These are phyloP conservation scores for Austroboletus olivaceoglutinosus DNA, from an alignment of 1,284 basidiomycete species.

Conservation along the genomic window DNA sequence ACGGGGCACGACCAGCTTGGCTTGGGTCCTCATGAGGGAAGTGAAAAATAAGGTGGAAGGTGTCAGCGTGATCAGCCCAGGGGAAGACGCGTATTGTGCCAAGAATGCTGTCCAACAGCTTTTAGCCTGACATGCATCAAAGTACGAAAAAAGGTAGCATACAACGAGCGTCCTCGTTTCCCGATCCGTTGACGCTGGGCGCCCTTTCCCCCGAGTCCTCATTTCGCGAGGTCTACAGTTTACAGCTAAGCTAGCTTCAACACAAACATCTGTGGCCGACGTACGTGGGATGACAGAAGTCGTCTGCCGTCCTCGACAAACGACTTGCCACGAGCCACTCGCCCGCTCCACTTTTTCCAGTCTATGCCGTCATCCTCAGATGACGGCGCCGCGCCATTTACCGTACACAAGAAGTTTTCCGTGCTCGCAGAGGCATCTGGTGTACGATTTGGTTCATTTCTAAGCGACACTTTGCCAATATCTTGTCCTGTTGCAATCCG, in stretches of 20 bases:
- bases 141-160: slow-evolving; percentile 18
- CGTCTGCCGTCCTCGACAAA: slow-evolving; percentile 44
- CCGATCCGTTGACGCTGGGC: neutral
- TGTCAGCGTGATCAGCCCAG: slow-evolving; percentile 60
- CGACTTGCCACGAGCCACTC: slow-evolving; percentile 45
- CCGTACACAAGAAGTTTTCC: slow-evolving; percentile 3
- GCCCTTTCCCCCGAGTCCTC: slow-evolving; percentile 1
- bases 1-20: slow-evolving; percentile 48
- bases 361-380: slow-evolving; percentile 30
- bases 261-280: slow-evolving; percentile 9
- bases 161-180: slow-evolving; percentile 40
- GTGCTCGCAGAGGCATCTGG: slow-evolving; percentile 11
- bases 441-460: slow-evolving; percentile 1
- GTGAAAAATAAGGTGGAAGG: slow-evolving; percentile 51
- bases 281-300: slow-evolving; percentile 38
- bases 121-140: neutral
- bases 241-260: slow-evolving; percentile 5
- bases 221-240: slow-evolving; percentile 9
- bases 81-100: slow-evolving; percentile 52
- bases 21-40: slow-evolving; percentile 44
- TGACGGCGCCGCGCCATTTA: slow-evolving; percentile 3
- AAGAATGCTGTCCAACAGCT: slow-evolving; percentile 48
- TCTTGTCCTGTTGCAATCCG: slow-evolving; percentile 56
- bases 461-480: slow-evolving; percentile 33
- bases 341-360: slow-evolving; percentile 57